Evolutionary conservation across 2,329 filamentous ascomycete species (phyloP), one percentile per base, ranked within the genome.

Genomic region (Akanthomyces lecanii): DNA sequence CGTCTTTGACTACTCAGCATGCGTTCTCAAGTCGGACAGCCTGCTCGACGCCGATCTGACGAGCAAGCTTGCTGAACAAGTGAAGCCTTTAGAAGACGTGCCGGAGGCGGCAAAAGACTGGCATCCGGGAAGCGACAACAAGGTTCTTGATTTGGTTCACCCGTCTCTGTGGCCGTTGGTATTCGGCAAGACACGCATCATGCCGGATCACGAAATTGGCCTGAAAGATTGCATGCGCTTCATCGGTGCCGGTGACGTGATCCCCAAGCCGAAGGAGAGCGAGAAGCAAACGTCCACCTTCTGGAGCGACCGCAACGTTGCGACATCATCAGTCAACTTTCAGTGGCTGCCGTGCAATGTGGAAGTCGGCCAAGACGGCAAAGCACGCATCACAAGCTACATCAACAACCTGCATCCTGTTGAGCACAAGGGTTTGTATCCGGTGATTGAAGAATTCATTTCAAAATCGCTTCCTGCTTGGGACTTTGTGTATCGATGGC

Each of bases 91-190:
- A 1, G 81, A 87, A 63, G 71, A 81, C 23, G 76, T 82, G 0
- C 79, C 81, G 0, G 79, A 82, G 10, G 61, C 74, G 0, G 57
- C 76, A 40, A 81, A 82, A 66, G 86, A 88, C 70, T 90, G 82
- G 80, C 85, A 89, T 70, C 87, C 86, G 0, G 76, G 80, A 1
- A 85, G 82, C 0, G 75, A 85, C 38, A 71, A 75, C 0, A 81
- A 79, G 64, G 85, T 90, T 1, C 79, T 87, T 0, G 82, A 90
- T 68, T 74, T 89, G 1, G 79, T 89, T 5, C 81, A 89, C 66
- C 86, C 87, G 0, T 89, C 85, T 0, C 75, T 89, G 8, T 89
- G 81, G 66, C 85, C 87, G 0, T 71, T 89, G 0, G 70, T 84
- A 1, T 86, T 84, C 66, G 83, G 82, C 0, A 51, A 21, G 16